A percentile compares a stretch with the other conserved stretches of the same genome.
Evolutionary conservation across 148 eudicot genomes (phyloP).

Genomic region (Talinum fruticosum): DNA sequence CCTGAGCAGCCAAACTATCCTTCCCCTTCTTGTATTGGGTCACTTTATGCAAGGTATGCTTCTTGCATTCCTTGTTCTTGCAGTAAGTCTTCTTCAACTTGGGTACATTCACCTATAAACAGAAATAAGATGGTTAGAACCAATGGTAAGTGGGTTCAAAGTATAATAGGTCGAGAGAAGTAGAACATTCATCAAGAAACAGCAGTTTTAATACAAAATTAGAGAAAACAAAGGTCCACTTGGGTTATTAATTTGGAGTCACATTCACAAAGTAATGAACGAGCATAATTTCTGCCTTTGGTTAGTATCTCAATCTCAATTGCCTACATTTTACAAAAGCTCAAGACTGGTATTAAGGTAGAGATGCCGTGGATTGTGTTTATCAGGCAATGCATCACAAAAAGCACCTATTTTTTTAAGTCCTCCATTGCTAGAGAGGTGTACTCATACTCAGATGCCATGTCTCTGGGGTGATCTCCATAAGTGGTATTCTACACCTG

Average conservation of each 20-base stretch:
- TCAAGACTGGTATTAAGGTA: too few species aligned
- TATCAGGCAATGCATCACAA: too few species aligned
- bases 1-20: slow-evolving; percentile 84
- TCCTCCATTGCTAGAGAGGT: too few species aligned
- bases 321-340: too few species aligned
- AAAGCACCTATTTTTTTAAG: too few species aligned
- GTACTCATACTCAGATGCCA: too few species aligned
- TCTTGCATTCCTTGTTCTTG: slow-evolving; percentile 76
- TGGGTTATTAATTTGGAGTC: background rate
- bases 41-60: slow-evolving; percentile 81
- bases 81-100: slow-evolving; percentile 85
- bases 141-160: background rate
- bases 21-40: slow-evolving; percentile 90
- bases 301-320: too few species aligned
- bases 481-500: too few species aligned
- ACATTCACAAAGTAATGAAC: background rate
- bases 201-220: background rate
- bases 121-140: background rate
- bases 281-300: too few species aligned
- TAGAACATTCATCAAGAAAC: background rate
- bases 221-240: background rate
- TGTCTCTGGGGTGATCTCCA: too few species aligned
- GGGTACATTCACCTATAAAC: slow-evolving; percentile 70
- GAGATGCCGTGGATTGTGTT: too few species aligned
- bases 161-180: background rate